A percentile compares a stretch with the other conserved stretches of the same genome.
Conservation (phyloP, 2,329 filamentous ascomycete genomes). For the Decorospora gaudefroyi region DNA sequence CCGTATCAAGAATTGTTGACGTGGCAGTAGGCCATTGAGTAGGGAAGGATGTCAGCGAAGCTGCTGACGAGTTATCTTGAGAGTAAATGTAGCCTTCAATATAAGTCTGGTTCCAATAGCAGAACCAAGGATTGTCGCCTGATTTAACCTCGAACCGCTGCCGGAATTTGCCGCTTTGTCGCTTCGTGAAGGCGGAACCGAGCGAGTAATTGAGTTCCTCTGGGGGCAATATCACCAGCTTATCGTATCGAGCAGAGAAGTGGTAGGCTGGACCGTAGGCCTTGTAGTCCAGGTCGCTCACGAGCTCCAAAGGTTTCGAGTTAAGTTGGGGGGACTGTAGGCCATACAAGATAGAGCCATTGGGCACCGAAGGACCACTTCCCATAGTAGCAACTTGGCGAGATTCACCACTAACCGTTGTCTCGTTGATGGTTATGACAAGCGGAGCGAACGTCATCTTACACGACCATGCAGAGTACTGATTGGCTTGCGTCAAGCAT, state of each 20-base stretch:
- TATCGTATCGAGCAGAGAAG: constrained; percentile 66
- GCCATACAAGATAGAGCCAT: constrained; percentile 60
- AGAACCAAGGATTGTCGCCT: constrained; percentile 70
- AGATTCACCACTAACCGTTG: constrained; percentile 8
- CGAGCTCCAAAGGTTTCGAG: constrained; percentile 58
- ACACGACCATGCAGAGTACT: constrained; percentile 59
- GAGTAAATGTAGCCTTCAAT: constrained; percentile 70
- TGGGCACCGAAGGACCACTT: constrained; percentile 40
- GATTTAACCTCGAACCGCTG: constrained; percentile 53
- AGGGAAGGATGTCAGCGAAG: constrained; percentile 36
- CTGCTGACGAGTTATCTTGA: constrained; percentile 55
- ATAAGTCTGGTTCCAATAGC: constrained; percentile 69
- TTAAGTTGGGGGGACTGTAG: constrained; percentile 61
- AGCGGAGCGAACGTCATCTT: constrained; percentile 46
- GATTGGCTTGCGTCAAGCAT: constrained; percentile 54
- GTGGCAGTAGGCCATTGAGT: constrained; percentile 30
- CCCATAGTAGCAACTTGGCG: constrained; percentile 30
- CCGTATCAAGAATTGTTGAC: constrained; percentile 15
- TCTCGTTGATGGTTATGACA: constrained; percentile 36
- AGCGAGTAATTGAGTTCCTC: constrained; percentile 45
- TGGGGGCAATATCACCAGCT: constrained; percentile 61
- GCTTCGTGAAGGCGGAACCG: constrained; percentile 28
- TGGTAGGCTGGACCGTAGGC: constrained; percentile 65
- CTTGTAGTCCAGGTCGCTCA: constrained; percentile 61
- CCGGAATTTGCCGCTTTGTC: constrained; percentile 33